These are phyloP conservation scores for Panicum hallii DNA, from an alignment of 202 grass and related monocot genomes.

Conservation along the genomic window DNA sequence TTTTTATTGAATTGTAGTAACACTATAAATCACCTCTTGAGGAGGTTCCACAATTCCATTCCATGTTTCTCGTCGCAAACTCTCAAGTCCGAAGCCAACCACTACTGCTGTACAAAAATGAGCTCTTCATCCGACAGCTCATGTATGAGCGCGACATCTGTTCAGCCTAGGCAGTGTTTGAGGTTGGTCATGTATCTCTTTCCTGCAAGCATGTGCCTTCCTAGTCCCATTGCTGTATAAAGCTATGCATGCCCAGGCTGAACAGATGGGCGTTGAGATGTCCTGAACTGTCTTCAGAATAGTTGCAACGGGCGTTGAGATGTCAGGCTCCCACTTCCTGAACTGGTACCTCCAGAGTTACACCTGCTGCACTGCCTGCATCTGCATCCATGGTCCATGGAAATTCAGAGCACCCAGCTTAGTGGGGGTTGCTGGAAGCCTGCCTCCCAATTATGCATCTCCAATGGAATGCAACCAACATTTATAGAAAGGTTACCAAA, in stretches of 20 bases:
- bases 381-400: conserved; percentile 7
- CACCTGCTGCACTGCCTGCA: conserved; percentile 8
- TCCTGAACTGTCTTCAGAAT: conserved; percentile 38
- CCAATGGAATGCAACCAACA: conserved; percentile 28
- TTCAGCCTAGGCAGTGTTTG: conserved; percentile 21
- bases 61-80: background rate
- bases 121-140: conserved; percentile 19
- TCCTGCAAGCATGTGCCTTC: conserved; percentile 58
- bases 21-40: conserved; percentile 38
- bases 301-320: conserved; percentile 42
- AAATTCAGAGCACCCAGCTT: conserved; percentile 10
- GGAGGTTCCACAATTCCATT: conserved; percentile 18
- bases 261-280: too few species aligned
- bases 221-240: conserved; percentile 33
- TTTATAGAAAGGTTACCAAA: conserved; percentile 28
- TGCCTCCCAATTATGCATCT: background rate
- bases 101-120: background rate
- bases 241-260: conserved; percentile 36
- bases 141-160: conserved; percentile 31
- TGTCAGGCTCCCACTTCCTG: conserved; percentile 38
- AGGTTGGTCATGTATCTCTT: conserved; percentile 54
- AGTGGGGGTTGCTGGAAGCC: conserved; percentile 35
- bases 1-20: conserved; percentile 42
- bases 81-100: background rate
- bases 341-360: conserved; percentile 36